A percentile compares a stretch with the other conserved stretches of the same genome.
These are phyloP conservation scores for Oryza australiensis DNA, from an alignment of 176 grass and related monocot genomes.

Conservation along the genomic window DNA sequence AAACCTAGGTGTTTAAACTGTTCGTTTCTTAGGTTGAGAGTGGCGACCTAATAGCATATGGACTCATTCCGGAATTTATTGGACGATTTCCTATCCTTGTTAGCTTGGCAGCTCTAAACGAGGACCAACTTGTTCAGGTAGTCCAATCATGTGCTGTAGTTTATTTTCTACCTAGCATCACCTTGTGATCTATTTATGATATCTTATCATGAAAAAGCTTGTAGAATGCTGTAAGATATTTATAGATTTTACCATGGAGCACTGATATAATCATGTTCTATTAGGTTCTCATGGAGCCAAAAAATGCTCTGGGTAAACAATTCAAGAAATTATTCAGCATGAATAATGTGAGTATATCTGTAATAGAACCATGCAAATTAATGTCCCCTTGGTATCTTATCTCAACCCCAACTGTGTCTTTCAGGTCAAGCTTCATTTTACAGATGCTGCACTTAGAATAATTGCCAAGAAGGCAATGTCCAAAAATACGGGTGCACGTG, in stretches of 20 bases:
- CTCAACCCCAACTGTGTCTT: conserved; percentile 23
- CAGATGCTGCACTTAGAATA: conserved; percentile 75
- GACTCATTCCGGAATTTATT: conserved; percentile 98
- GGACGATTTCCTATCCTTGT: conserved; percentile 95
- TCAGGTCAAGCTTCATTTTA: conserved; percentile 97
- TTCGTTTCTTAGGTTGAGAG: conserved; percentile 77
- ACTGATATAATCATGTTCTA: conserved; percentile 34
- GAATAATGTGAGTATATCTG: conserved; percentile 78
- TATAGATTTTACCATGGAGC: conserved; percentile 8
- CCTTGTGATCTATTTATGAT: conserved; percentile 6
- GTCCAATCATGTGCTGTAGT: neutral
- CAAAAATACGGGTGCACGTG: conserved; percentile 91
- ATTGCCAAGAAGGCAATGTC: conserved; percentile 91
- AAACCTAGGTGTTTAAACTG: conserved; percentile 22
- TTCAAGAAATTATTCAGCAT: conserved; percentile 97
- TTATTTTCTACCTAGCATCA: neutral
- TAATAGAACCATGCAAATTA: conserved; percentile 23
- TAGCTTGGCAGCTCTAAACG: conserved; percentile 80
- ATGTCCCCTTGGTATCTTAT: conserved; percentile 3
- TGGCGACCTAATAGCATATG: conserved; percentile 95
- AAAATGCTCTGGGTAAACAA: conserved; percentile 95
- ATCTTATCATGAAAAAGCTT: conserved; percentile 10
- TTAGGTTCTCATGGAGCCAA: conserved; percentile 85
- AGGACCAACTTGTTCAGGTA: conserved; percentile 97
- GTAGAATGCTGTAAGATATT: conserved; percentile 1